Base-by-base conservation (phyloP, 78 protist genomes). In the Pigoraptor vietnamica region DNA sequence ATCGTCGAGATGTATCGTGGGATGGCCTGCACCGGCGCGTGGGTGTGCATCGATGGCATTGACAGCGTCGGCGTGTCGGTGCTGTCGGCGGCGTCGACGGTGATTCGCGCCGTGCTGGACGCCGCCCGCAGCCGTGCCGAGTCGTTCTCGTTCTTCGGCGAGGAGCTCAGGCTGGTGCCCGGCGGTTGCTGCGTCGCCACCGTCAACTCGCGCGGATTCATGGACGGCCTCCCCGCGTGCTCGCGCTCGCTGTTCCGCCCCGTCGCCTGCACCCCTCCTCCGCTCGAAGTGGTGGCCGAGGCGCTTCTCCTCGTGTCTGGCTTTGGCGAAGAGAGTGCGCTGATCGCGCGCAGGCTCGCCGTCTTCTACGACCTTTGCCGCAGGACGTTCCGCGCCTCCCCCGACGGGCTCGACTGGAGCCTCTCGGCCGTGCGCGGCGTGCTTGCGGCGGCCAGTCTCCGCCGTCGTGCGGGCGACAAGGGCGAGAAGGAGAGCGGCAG, bases 41-140 rank as follows among this genome's bases (percentile, higher is more conserved):
- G 97, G 98, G 89, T 92, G 19, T 96, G 97, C 93, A 94, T 97
- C 56, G 98, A 97, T 88, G 98, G 96, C 94, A 95, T 97, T 93
- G 95, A 97, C 92, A 93, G 97, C 1, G 95, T 97, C 84, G 96
- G 91, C 25, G 39, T 91, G 23, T 92, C 94, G 83, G 97, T 94
- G 21, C 89, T 97, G 34, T 93, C 96, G 1, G 97, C 93, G 67
- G 67, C 67, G 14, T 48, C 67, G 29, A 48, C 67, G 29, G 67
- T 48, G 29, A 48, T 48, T 48, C 67, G 67, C 67, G 67, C 67
- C 14, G 67, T 48, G 67, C 67, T 48, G 6, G 67, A 48, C 67
- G 67, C 67, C 67, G 67, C 29, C 67, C 67, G 67, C 67, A 14
- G 29, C 6, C 6, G 14, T 6, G 29, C 14, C 67, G 67, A 48